Conservation (phyloP, 345 rosid genomes). For the Syzygium aromaticum region DNA sequence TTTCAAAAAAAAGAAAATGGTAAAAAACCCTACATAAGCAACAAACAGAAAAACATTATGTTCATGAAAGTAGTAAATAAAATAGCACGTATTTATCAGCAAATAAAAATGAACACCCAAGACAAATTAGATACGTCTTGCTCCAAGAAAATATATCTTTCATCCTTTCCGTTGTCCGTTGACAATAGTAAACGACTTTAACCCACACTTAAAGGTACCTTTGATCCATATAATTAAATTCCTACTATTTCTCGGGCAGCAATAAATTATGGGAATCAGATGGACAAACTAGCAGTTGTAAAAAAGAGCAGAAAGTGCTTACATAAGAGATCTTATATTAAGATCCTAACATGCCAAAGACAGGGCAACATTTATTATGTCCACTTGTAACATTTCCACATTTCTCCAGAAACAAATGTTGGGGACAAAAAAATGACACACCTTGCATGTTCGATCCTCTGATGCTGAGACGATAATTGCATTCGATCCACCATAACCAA, state of each 20-base stretch:
- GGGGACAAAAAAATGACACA: neutral
- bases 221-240: neutral
- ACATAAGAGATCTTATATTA: neutral
- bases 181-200: neutral
- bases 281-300: neutral
- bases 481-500: conserved; percentile 64
- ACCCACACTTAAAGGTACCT: neutral
- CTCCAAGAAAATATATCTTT: neutral
- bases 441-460: conserved; percentile 85
- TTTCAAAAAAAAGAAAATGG: neutral
- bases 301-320: neutral
- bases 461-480: conserved; percentile 77
- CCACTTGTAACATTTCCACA: neutral
- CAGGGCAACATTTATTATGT: neutral
- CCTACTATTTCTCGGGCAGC: neutral
- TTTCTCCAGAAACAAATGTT: neutral
- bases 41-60: neutral
- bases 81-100: neutral
- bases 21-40: neutral
- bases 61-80: neutral
- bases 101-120: neutral
- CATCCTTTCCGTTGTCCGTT: neutral
- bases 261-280: neutral
- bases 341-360: neutral
- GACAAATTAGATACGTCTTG: neutral